Percentiles rank a stretch among this genome's conserved stretches.
phyloP scores from a whole-genome alignment of 1,284 basidiomycete species.

The Trichosporon asahii region DNA sequence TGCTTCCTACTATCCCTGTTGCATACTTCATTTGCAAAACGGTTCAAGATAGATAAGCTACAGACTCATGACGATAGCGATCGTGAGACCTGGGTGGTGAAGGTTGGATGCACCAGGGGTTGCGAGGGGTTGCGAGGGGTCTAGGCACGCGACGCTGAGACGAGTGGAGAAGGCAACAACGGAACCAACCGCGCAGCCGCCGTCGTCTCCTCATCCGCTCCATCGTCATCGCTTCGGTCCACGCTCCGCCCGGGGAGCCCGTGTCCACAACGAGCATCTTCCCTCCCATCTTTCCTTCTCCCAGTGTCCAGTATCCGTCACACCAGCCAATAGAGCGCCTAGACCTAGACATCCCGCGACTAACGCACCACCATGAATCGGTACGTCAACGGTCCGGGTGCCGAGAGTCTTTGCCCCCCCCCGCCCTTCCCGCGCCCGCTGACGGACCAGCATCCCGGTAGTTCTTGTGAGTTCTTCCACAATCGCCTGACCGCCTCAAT shows the following conservation, averaged over 20 bases:
- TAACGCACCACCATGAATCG: slow-evolving; percentile 9
- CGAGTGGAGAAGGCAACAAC: neutral
- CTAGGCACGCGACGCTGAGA: neutral
- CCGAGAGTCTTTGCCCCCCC: neutral
- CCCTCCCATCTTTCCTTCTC: neutral
- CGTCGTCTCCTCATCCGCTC: neutral
- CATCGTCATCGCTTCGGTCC: slow-evolving; percentile 5
- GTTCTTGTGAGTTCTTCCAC: slow-evolving; percentile 13
- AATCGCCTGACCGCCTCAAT: neutral
- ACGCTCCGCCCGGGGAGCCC: neutral
- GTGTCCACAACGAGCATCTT: neutral
- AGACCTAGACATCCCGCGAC: neutral
- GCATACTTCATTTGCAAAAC: neutral
- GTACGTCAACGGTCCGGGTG: neutral
- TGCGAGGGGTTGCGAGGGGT: neutral
- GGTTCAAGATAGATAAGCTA: neutral
- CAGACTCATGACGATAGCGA: neutral
- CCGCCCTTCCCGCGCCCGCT: neutral
- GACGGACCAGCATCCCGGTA: slow-evolving; percentile 11
- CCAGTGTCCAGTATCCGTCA: neutral
- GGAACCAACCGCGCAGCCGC: neutral
- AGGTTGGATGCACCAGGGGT: slow-evolving; percentile 5
- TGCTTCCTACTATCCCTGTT: neutral
- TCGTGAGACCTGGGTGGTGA: neutral
- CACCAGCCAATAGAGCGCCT: neutral